These are phyloP conservation scores for Rhazya stricta DNA, from an alignment of 257 asterid species.

Conservation along the genomic window DNA sequence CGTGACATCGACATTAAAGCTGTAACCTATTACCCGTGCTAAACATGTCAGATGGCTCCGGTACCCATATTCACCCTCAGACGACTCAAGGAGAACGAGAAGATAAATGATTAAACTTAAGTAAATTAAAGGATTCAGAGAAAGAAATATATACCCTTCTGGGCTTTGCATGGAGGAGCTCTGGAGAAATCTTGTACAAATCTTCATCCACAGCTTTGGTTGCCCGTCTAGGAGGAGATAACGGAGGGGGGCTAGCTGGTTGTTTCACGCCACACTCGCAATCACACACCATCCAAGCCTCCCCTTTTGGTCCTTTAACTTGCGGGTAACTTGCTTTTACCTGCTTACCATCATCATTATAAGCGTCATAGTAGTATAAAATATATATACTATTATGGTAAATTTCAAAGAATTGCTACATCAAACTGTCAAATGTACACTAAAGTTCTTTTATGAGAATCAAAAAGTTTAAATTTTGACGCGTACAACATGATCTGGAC, in stretches of 20 bases:
- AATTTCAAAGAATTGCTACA: neutral
- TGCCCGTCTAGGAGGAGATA: constrained; percentile 27
- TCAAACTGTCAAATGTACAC: too few relatives aligned
- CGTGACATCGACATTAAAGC: neutral
- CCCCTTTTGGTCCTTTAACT: constrained; percentile 33
- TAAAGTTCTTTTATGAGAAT: too few relatives aligned
- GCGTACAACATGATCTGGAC: too few relatives aligned
- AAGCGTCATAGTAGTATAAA: neutral
- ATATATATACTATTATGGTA: neutral
- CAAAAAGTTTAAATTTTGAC: too few relatives aligned
- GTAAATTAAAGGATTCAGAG: neutral
- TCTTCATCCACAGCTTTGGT: constrained; percentile 80
- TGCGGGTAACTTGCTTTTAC: constrained; percentile 27
- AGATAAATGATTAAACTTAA: too few relatives aligned
- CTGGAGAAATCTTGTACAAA: constrained; percentile 75
- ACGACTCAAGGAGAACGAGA: neutral
- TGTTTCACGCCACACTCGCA: constrained; percentile 35
- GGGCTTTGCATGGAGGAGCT: constrained; percentile 41
- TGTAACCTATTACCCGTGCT: constrained; percentile 6
- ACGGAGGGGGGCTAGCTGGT: constrained; percentile 33
- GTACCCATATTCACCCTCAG: neutral
- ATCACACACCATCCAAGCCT: constrained; percentile 45
- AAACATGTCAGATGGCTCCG: constrained; percentile 2
- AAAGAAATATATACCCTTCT: constrained; percentile 30
- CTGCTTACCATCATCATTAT: constrained; percentile 18